A percentile compares a stretch with the other conserved stretches of the same genome.
These are phyloP conservation scores for Ziziphus jujuba DNA, from an alignment of 306 rosid species.

Conservation along the genomic window DNA sequence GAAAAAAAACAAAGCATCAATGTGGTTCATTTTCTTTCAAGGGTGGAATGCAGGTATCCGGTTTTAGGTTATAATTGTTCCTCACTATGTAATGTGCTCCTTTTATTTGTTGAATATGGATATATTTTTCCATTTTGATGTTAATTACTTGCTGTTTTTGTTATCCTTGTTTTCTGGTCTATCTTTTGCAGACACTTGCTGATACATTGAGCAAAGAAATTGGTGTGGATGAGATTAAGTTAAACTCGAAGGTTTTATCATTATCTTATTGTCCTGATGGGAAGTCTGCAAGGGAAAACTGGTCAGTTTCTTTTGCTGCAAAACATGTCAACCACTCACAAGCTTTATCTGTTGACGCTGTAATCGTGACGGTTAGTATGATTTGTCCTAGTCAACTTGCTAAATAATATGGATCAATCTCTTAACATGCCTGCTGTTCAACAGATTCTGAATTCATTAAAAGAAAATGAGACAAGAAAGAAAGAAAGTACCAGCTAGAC, in stretches of 20 bases:
- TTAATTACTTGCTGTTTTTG: slow-evolving; percentile 1
- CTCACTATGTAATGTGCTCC: slow-evolving; percentile 16
- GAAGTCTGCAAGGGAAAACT: slow-evolving; percentile 50
- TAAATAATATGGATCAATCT: neutral
- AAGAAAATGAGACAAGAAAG: neutral
- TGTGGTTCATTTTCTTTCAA: slow-evolving; percentile 89
- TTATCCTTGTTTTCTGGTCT: slow-evolving; percentile 7
- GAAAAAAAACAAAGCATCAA: slow-evolving; percentile 46
- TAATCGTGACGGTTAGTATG: slow-evolving; percentile 84
- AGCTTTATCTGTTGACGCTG: slow-evolving; percentile 58
- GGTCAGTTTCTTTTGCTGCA: slow-evolving; percentile 63
- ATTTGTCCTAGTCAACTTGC: neutral
- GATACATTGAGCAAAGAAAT: slow-evolving; percentile 75
- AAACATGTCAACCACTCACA: slow-evolving; percentile 28
- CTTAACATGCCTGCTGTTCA: neutral
- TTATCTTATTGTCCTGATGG: slow-evolving; percentile 65
- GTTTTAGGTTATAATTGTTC: slow-evolving; percentile 14
- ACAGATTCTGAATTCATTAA: neutral
- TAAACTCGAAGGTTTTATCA: slow-evolving; percentile 71
- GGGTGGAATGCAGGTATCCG: slow-evolving; percentile 91
- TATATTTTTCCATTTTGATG: slow-evolving; percentile 6
- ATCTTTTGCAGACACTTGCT: slow-evolving; percentile 74
- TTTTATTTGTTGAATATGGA: neutral
- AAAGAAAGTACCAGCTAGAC: neutral
- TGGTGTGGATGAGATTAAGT: slow-evolving; percentile 61